A percentile compares a stretch with the other conserved stretches of the same genome.
These are phyloP conservation scores for Cladosporium colombiae DNA, from an alignment of 2,329 filamentous ascomycete species.

Conservation along the genomic window DNA sequence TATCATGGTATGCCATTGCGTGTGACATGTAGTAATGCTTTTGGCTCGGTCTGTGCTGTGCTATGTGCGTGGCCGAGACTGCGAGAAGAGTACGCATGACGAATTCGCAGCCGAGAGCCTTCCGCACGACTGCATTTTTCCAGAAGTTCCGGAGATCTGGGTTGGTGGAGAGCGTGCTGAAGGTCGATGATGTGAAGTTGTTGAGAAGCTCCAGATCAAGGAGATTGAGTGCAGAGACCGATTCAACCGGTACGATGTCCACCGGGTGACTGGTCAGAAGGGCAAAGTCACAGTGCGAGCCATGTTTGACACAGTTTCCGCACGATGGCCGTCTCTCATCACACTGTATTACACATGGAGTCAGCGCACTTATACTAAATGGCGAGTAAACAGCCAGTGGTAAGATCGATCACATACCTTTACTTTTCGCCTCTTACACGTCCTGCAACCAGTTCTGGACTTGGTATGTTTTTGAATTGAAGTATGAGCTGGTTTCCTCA, in stretches of 20 bases:
- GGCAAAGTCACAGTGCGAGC: slow-evolving; percentile 5
- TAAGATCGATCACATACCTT: neutral
- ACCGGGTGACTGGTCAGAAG: neutral
- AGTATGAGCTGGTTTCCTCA: neutral
- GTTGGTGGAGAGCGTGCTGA: neutral
- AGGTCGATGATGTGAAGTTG: slow-evolving; percentile 10
- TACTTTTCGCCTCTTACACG: slow-evolving; percentile 13
- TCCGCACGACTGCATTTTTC: slow-evolving; percentile 5
- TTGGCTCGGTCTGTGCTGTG: neutral
- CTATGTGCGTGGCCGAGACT: slow-evolving; percentile 9
- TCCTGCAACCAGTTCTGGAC: slow-evolving; percentile 3
- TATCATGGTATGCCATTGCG: slow-evolving; percentile 4
- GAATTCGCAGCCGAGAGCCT: neutral
- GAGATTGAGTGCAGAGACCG: neutral
- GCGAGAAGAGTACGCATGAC: slow-evolving; percentile 12
- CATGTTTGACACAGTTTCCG: slow-evolving; percentile 12
- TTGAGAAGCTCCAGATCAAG: slow-evolving; percentile 8
- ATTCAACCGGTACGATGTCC: neutral
- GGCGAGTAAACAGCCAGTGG: too few relatives aligned
- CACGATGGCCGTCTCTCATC: slow-evolving; percentile 11
- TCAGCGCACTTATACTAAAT: neutral
- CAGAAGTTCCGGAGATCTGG: neutral
- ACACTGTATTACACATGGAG: neutral
- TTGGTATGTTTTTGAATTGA: slow-evolving; percentile 15
- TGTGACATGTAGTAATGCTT: slow-evolving; percentile 6